These are phyloP conservation scores for Lippia alba DNA, from an alignment of 305 asterid species.

Conservation along the genomic window DNA sequence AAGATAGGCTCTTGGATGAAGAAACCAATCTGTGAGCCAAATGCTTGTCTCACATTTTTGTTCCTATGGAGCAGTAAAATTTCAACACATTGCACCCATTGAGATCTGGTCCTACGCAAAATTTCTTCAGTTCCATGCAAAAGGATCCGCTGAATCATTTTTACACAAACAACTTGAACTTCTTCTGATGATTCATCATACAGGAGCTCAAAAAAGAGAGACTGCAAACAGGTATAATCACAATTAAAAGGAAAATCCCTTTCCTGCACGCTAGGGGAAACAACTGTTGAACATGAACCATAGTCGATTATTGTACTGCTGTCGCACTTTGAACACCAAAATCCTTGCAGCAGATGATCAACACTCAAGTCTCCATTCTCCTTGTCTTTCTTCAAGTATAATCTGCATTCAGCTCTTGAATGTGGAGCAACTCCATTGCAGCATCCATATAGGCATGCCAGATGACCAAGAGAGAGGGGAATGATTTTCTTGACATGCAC, in stretches of 20 bases:
- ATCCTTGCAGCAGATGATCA: constrained; percentile 62
- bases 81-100: constrained; percentile 81
- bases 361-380: constrained; percentile 45
- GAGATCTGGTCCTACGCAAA: constrained; percentile 66
- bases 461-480: constrained; percentile 72
- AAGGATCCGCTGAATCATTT: constrained; percentile 71
- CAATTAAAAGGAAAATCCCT: constrained; percentile 43
- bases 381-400: constrained; percentile 57
- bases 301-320: constrained; percentile 37
- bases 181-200: constrained; percentile 80
- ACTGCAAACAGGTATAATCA: constrained; percentile 63
- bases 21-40: constrained; percentile 73
- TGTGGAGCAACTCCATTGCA: constrained; percentile 45
- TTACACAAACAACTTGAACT: constrained; percentile 85
- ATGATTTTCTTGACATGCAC: constrained; percentile 71
- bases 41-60: constrained; percentile 81
- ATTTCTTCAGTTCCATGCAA: constrained; percentile 68
- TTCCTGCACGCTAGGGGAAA: constrained; percentile 44
- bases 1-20: constrained; percentile 73
- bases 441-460: constrained; percentile 85
- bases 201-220: constrained; percentile 76
- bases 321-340: constrained; percentile 93
- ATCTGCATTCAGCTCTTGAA: constrained; percentile 55
- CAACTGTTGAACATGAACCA: constrained; percentile 46
- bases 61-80: constrained; percentile 71